Evolutionary conservation across 139 green algal species (phyloP).

Genomic region (Coelastrella sp.): DNA sequence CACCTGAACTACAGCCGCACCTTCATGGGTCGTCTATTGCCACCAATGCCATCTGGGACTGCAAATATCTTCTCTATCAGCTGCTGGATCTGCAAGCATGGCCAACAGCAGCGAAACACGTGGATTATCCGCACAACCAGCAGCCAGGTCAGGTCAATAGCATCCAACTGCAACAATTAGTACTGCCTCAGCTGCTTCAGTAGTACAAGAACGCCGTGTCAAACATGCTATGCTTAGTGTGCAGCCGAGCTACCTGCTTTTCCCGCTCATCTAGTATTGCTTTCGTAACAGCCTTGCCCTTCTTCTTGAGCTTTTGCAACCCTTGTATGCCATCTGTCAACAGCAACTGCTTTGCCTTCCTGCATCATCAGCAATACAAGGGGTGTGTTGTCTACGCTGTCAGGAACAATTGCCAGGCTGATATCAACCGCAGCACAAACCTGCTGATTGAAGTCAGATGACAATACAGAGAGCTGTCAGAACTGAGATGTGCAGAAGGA

Average conservation of each 20-base stretch:
- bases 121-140: neutral
- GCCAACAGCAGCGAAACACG: neutral
- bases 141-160: too few relatives aligned
- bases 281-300: slow-evolving; percentile 75
- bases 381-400: too few relatives aligned
- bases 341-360: slow-evolving; percentile 70
- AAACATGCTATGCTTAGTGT: neutral
- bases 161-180: too few relatives aligned
- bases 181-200: too few relatives aligned
- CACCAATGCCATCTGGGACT: slow-evolving; percentile 72
- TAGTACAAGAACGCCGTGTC: too few relatives aligned
- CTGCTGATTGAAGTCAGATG: too few relatives aligned
- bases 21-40: slow-evolving; percentile 49
- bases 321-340: slow-evolving; percentile 57
- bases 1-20: neutral
- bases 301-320: slow-evolving; percentile 70
- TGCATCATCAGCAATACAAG: slow-evolving; percentile 26
- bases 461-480: too few relatives aligned
- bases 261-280: slow-evolving; percentile 68
- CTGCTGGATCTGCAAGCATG: slow-evolving; percentile 66
- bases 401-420: too few relatives aligned
- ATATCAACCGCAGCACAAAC: too few relatives aligned
- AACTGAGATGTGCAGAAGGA: too few relatives aligned
- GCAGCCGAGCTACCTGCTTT: slow-evolving; percentile 50
- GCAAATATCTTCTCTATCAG: slow-evolving; percentile 71